Conservation (phyloP, 2,329 filamentous ascomycete genomes). For the Phaeosphaeriaceae sp. region DNA sequence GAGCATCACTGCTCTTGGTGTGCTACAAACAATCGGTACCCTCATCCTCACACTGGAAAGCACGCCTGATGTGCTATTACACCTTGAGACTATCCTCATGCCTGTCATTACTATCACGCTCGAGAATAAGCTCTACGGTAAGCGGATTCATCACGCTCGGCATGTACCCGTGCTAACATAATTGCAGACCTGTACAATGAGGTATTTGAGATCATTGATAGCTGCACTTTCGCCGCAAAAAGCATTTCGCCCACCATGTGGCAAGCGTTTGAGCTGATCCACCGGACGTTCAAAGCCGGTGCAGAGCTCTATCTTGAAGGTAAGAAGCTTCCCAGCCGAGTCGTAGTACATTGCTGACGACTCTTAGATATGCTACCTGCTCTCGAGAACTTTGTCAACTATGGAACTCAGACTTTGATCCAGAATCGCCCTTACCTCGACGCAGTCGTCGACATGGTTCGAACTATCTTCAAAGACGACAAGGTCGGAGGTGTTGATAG, state of each 20-base stretch:
- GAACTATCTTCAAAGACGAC: conserved; percentile 90
- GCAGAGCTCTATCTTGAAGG: conserved; percentile 93
- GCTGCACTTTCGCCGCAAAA: conserved; percentile 98
- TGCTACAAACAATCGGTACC: conserved; percentile 96
- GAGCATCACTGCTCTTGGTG: conserved; percentile 95
- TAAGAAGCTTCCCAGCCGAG: conserved; percentile 21
- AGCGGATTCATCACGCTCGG: conserved; percentile 22
- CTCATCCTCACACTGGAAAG: conserved; percentile 96
- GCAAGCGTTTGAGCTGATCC: conserved; percentile 96
- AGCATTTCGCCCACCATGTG: conserved; percentile 96
- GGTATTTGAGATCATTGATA: conserved; percentile 98
- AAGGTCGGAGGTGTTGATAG: conserved; percentile 93
- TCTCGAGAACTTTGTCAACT: conserved; percentile 96
- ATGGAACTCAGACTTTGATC: conserved; percentile 79
- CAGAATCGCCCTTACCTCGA: conserved; percentile 87
- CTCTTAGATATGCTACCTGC: conserved; percentile 88
- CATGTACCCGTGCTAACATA: conserved; percentile 26
- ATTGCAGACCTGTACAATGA: conserved; percentile 88
- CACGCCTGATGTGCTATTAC: conserved; percentile 91
- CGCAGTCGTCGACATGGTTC: conserved; percentile 91
- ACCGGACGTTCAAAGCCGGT: conserved; percentile 95
- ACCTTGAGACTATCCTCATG: conserved; percentile 96
- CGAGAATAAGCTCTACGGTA: conserved; percentile 95
- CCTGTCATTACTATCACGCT: conserved; percentile 95
- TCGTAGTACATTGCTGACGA: conserved; percentile 13